A percentile compares a stretch with the other conserved stretches of the same genome.
phyloP scores from a whole-genome alignment of 108 stramenopile genomes.

The Cyclostephanos tholiformis region DNA sequence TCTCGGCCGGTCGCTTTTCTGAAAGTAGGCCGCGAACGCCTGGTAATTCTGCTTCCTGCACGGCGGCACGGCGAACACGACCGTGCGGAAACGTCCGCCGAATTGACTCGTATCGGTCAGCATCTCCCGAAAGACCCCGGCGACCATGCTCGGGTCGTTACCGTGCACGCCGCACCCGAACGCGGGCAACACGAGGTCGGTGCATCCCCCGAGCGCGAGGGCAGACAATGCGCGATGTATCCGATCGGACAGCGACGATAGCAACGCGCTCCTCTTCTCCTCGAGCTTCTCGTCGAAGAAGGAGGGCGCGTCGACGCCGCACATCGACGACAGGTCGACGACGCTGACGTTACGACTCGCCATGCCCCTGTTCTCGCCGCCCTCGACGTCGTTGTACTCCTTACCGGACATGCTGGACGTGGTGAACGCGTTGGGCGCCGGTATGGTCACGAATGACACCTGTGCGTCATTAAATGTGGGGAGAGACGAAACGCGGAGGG shows the following conservation, averaged over 20 bases:
- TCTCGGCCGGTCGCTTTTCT: conserved; percentile 25
- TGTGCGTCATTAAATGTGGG: conserved; percentile 10
- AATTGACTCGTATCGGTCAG: conserved; percentile 48
- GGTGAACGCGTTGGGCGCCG: conserved; percentile 59
- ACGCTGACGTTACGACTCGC: background rate
- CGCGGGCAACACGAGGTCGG: conserved; percentile 64
- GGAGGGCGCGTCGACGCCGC: background rate
- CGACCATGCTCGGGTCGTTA: conserved; percentile 63
- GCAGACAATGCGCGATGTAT: conserved; percentile 51
- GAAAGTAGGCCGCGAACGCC: conserved; percentile 54
- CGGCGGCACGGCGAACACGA: conserved; percentile 62
- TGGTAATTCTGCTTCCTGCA: conserved; percentile 56
- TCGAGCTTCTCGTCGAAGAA: conserved; percentile 36
- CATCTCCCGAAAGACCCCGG: conserved; percentile 51
- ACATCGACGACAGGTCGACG: background rate
- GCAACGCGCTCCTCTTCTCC: conserved; percentile 33
- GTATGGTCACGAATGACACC: no score
- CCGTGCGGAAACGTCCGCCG: conserved; percentile 46
- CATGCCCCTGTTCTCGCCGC: conserved; percentile 12
- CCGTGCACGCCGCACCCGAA: conserved; percentile 68
- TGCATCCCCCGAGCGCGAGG: conserved; percentile 52
- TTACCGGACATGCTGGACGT: conserved; percentile 39
- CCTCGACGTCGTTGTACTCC: conserved; percentile 47
- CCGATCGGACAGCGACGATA: conserved; percentile 35
- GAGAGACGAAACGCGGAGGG: no score